These are phyloP conservation scores for Sugiyamaella smithiae DNA, from an alignment of 805 yeast genomes.

Conservation along the genomic window DNA sequence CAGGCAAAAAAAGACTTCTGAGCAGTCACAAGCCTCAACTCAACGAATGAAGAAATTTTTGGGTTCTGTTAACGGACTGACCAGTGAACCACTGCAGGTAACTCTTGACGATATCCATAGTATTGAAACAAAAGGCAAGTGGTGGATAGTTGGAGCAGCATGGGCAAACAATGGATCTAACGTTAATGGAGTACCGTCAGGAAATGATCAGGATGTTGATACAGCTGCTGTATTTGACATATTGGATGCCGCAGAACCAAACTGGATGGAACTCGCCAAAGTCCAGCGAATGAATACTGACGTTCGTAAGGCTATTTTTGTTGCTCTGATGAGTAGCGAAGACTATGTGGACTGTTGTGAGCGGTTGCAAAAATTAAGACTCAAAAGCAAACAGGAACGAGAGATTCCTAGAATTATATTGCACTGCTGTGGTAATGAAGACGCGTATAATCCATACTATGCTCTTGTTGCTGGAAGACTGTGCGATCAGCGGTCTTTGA, in stretches of 20 bases:
- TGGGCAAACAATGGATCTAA: constrained; percentile 68
- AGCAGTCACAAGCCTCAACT: constrained; percentile 49
- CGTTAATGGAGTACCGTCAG: neutral
- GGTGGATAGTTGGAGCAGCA: constrained; percentile 99
- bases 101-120: constrained; percentile 75
- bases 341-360: constrained; percentile 87
- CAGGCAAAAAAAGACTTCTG: constrained; percentile 61
- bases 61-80: constrained; percentile 48
- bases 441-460: constrained; percentile 85
- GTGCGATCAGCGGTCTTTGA: constrained; percentile 65
- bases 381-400: constrained; percentile 75
- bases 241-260: constrained; percentile 69
- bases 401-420: constrained; percentile 83
- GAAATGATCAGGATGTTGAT: constrained; percentile 35
- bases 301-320: constrained; percentile 87
- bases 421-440: constrained; percentile 84
- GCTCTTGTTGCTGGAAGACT: constrained; percentile 73
- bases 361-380: constrained; percentile 71
- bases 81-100: constrained; percentile 76
- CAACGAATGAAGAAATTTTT: constrained; percentile 62
- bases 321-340: constrained; percentile 91
- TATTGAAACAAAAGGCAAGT: constrained; percentile 80
- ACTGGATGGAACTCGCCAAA: constrained; percentile 84
- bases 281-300: constrained; percentile 94
- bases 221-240: constrained; percentile 53